phyloP scores from a whole-genome alignment of 345 rosid species.

The Litchi chinensis region DNA sequence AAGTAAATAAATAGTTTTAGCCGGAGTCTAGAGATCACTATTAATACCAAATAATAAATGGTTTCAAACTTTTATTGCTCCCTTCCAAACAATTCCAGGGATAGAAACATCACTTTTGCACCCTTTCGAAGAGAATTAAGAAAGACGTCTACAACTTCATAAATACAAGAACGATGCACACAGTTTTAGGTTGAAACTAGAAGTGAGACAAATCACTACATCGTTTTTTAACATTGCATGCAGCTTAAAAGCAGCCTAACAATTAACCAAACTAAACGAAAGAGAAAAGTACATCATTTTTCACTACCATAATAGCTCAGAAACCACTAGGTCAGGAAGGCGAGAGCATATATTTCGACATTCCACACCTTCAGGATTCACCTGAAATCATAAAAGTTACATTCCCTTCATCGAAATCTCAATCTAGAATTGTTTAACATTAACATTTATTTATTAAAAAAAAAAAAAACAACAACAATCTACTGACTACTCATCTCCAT shows the following conservation, averaged over 20 bases:
- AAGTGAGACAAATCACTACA: not conserved
- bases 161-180: not conserved
- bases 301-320: constrained; percentile 70
- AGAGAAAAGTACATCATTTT: not conserved
- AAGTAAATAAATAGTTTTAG: not conserved
- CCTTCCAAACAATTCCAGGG: not conserved
- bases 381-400: constrained; percentile 42
- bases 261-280: not conserved
- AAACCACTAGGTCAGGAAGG: constrained; percentile 49
- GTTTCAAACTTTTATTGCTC: not conserved
- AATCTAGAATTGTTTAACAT: not conserved
- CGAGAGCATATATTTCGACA: constrained; percentile 43
- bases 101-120: not conserved
- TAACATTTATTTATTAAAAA: not conserved
- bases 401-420: not conserved
- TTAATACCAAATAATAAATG: not conserved
- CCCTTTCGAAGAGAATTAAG: not conserved
- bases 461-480: not conserved
- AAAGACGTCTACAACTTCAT: not conserved
- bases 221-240: not conserved
- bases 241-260: constrained; percentile 1
- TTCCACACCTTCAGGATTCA: constrained; percentile 69
- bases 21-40: not conserved
- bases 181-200: constrained; percentile 10
- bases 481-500: not conserved